These are phyloP conservation scores for Podospora bellae-mahoneyi DNA, from an alignment of 495 filamentous ascomycete species.

Conservation along the genomic window DNA sequence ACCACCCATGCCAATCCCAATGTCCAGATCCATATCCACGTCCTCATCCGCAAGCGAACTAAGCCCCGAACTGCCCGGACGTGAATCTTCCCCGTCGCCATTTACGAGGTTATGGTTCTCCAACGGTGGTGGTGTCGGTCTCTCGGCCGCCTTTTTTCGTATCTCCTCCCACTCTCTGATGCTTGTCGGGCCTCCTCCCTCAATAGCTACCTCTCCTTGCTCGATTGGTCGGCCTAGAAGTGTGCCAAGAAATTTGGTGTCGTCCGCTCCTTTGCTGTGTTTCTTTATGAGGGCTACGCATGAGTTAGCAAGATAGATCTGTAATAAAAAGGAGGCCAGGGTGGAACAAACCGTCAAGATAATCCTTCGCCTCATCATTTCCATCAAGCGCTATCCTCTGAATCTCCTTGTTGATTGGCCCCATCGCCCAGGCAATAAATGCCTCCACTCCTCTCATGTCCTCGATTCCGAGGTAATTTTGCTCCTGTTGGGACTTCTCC, in stretches of 20 bases:
- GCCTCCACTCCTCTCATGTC: conserved; percentile 70
- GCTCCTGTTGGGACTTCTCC: conserved; percentile 43
- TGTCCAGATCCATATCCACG: not conserved
- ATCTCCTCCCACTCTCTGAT: conserved; percentile 61
- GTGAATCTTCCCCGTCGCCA: conserved; percentile 31
- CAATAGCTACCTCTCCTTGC: conserved; percentile 62
- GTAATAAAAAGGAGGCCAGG: not conserved
- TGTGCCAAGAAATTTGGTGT: conserved; percentile 75
- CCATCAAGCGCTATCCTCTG: conserved; percentile 54
- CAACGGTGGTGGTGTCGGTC: conserved; percentile 19
- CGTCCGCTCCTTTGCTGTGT: conserved; percentile 74
- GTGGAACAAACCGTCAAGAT: conserved; percentile 53
- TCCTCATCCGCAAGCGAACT: conserved; percentile 40
- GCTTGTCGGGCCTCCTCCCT: conserved; percentile 65
- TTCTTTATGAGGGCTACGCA: conserved; percentile 68
- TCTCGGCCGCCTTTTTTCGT: conserved; percentile 27
- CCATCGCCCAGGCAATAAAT: conserved; percentile 71
- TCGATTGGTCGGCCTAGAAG: conserved; percentile 68
- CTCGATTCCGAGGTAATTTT: conserved; percentile 48
- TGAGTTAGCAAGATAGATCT: not conserved
- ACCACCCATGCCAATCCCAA: not conserved
- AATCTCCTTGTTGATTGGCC: conserved; percentile 67
- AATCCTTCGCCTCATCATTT: conserved; percentile 58
- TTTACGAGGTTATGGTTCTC: conserved; percentile 12
- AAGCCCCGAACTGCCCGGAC: conserved; percentile 49